These are phyloP conservation scores for Dactylellina cionopaga DNA, from an alignment of 2,329 filamentous ascomycete species.

Conservation along the genomic window DNA sequence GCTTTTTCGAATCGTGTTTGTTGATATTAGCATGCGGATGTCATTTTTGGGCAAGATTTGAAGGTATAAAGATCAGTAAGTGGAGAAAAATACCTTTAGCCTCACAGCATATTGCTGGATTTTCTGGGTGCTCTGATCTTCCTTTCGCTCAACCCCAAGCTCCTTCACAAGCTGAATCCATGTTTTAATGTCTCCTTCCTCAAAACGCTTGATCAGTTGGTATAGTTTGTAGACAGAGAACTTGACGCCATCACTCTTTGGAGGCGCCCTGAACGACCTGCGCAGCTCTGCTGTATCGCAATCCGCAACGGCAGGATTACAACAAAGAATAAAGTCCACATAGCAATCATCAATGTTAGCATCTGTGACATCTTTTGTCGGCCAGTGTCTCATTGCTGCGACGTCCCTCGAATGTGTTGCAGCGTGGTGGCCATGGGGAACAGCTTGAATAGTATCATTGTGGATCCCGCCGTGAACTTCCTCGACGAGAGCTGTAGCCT, in stretches of 20 bases:
- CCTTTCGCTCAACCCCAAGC: conserved; percentile 84
- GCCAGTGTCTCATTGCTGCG: conserved; percentile 59
- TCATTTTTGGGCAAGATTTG: no score
- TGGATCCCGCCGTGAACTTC: conserved; percentile 33
- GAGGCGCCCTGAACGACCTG: conserved; percentile 80
- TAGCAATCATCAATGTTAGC: conserved; percentile 83
- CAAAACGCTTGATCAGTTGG: conserved; percentile 79
- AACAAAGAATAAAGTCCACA: conserved; percentile 85
- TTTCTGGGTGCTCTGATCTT: conserved; percentile 90
- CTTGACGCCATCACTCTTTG: conserved; percentile 85
- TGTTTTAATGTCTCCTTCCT: conserved; percentile 85
- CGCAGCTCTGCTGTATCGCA: conserved; percentile 76
- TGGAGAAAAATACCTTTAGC: conserved; percentile 73
- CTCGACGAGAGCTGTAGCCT: conserved; percentile 39
- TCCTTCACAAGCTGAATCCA: conserved; percentile 89
- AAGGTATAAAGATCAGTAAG: conserved; percentile 2
- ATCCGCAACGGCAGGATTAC: conserved; percentile 82
- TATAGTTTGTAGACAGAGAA: conserved; percentile 83
- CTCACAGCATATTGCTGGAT: conserved; percentile 94
- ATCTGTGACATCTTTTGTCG: conserved; percentile 74
- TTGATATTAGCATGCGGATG: conserved; percentile 11
- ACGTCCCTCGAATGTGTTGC: conserved; percentile 29
- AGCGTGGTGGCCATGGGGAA: no score
- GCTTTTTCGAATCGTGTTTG: conserved; percentile 63
- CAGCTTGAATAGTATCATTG: conserved; percentile 10